Evolutionary conservation across 1,284 basidiomycete species (phyloP).

Genomic region (Boletellus dicymbophilus): DNA sequence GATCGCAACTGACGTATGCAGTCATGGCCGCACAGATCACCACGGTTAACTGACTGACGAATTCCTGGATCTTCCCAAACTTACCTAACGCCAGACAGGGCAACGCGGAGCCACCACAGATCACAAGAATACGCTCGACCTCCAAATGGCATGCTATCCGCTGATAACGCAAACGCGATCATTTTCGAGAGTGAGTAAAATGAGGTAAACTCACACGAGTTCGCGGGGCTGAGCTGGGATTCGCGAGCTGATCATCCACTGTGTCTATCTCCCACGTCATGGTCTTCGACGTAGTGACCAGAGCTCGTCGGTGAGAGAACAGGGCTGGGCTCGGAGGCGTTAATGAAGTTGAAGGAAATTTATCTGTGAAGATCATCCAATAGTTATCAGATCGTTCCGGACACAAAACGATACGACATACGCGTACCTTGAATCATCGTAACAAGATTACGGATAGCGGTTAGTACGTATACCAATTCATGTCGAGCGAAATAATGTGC

Average conservation of each 20-base stretch:
- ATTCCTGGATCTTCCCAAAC: too few relatives aligned
- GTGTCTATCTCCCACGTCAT: slow-evolving; percentile 55
- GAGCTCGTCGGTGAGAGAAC: slow-evolving; percentile 80
- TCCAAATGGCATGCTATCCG: too few relatives aligned
- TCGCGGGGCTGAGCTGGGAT: slow-evolving; percentile 56
- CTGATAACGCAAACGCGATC: too few relatives aligned
- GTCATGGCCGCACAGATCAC: too few relatives aligned
- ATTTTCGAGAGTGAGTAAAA: too few relatives aligned
- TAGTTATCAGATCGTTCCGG: background rate
- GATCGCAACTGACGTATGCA: too few relatives aligned
- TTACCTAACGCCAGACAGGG: too few relatives aligned
- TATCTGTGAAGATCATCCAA: slow-evolving; percentile 39
- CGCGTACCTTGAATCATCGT: slow-evolving; percentile 29
- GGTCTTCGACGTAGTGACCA: slow-evolving; percentile 73
- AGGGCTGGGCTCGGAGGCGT: slow-evolving; percentile 67
- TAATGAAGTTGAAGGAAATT: slow-evolving; percentile 78
- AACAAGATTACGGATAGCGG: background rate
- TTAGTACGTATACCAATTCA: slow-evolving; percentile 57
- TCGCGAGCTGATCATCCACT: slow-evolving; percentile 52
- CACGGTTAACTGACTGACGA: too few relatives aligned
- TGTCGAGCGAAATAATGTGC: slow-evolving; percentile 75
- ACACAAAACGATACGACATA: slow-evolving; percentile 28
- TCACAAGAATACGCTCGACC: too few relatives aligned
- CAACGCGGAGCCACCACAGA: too few relatives aligned
- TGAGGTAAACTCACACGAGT: slow-evolving; percentile 57